A percentile compares a stretch with the other conserved stretches of the same genome.
phyloP scores from a whole-genome alignment of 164 flowering plant species.

The Dillenia suffruticosa region DNA sequence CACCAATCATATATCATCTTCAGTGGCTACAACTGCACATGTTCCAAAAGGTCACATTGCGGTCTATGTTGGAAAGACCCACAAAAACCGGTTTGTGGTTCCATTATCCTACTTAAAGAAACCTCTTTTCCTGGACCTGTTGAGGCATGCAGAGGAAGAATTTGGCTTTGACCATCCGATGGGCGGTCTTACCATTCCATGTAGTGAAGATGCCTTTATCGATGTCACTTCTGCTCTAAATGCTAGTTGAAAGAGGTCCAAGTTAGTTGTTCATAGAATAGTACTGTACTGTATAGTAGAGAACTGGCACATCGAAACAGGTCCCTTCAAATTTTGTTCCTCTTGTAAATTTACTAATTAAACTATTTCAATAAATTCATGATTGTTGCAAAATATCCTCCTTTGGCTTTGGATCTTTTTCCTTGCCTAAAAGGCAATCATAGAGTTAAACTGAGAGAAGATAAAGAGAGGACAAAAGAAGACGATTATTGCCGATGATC shows the following conservation, averaged over 20 bases:
- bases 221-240: slow-evolving; percentile 9
- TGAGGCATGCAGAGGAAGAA: slow-evolving; percentile 25
- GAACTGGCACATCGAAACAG: no score
- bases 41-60: slow-evolving; percentile 34
- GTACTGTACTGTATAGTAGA: no score
- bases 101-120: slow-evolving; percentile 34
- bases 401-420: no score
- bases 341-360: no score
- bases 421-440: no score
- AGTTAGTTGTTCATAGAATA: no score
- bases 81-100: slow-evolving; percentile 24
- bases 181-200: slow-evolving; percentile 33
- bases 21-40: slow-evolving; percentile 1
- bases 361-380: no score
- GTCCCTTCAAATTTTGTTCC: no score
- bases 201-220: slow-evolving; percentile 17
- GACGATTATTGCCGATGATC: no score
- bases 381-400: no score
- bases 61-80: slow-evolving; percentile 30
- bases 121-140: slow-evolving; percentile 25
- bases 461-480: no score
- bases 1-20: not conserved
- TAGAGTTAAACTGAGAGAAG: no score
- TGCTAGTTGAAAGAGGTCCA: not conserved
- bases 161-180: slow-evolving; percentile 33